Percentiles rank a stretch among this genome's conserved stretches.
These are phyloP conservation scores for Chimonanthus salicifolius DNA, from an alignment of 164 flowering plant species.

Conservation along the genomic window DNA sequence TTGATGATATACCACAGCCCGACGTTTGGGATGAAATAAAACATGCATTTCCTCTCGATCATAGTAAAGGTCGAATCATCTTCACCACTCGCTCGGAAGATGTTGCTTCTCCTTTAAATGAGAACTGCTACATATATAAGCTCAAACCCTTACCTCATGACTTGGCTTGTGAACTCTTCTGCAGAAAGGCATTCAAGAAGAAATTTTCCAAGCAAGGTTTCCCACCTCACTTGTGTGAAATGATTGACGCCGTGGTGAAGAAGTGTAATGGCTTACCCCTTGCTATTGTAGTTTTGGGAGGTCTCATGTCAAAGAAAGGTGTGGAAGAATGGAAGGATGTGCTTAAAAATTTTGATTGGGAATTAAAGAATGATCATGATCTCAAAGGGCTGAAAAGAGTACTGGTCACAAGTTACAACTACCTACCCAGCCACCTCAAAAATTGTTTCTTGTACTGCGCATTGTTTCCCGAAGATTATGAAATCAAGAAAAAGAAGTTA, in stretches of 20 bases:
- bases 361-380: background rate
- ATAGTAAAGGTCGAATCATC: constrained; percentile 27
- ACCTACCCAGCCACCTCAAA: background rate
- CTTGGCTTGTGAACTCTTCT: background rate
- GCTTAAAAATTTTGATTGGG: no score
- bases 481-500: background rate
- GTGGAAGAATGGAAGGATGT: background rate
- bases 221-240: background rate
- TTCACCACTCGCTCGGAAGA: constrained; percentile 30
- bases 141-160: background rate
- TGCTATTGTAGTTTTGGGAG: background rate
- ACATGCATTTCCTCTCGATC: constrained; percentile 32
- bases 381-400: background rate
- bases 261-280: background rate
- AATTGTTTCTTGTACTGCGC: background rate
- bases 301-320: background rate
- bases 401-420: background rate
- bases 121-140: background rate
- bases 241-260: background rate
- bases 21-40: constrained; percentile 33
- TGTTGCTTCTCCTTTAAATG: background rate
- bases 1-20: constrained; percentile 47
- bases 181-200: background rate
- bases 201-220: background rate
- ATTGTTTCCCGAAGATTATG: background rate